Evolutionary conservation across 2,329 filamentous ascomycete species (phyloP), one percentile per base, ranked within the genome.

Genomic region (Phyllosticta paracitricarpa): DNA sequence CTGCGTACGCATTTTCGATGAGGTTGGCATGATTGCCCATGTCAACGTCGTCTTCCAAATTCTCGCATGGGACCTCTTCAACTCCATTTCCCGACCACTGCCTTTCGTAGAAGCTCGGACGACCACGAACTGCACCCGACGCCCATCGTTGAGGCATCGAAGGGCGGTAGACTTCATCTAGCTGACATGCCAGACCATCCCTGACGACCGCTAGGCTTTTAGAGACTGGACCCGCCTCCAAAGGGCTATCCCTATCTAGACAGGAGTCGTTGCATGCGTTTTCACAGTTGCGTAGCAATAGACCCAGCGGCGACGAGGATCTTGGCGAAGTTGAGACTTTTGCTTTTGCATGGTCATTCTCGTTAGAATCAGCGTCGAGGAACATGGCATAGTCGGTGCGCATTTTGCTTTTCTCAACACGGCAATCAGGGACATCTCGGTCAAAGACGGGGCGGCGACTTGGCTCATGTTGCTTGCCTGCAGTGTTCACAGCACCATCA

Each of bases 241-340:
- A 48, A 2, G 14, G 40, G 6, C n/a, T 48, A n/a, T 7, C 40
- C 40, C 12, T n/a, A 4, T n/a, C 40, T n/a, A 2, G n/a, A n/a
- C n/a, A n/a, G 10, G 12, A 22, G 1, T 57, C 59, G 33, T 61
- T 25, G 22, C 60, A 62, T 28, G 60, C 60, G 51, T 58, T 30
- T 28, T 70, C 66, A 61, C 69, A 72, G 35, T 69, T 61, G 61
- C 67, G 66, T 58, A 72, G 61, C 14, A 70, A 62, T 55, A 57
- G 66, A 24, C 63, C 65, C 10, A 71, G 63, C 33, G 68, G 68
- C 22, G 68, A 70, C 5, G 69, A 70, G 4, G 56, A 58, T 58
- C 56, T 57, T 30, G 28, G 28, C 19, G 19, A 22, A 30, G 28
- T 22, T 24, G 58, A n/a, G 25, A 48, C 40, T n/a, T 48, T n/a